Base-by-base conservation (phyloP, 176 grass and related monocot species). In the Oryza nivara region DNA sequence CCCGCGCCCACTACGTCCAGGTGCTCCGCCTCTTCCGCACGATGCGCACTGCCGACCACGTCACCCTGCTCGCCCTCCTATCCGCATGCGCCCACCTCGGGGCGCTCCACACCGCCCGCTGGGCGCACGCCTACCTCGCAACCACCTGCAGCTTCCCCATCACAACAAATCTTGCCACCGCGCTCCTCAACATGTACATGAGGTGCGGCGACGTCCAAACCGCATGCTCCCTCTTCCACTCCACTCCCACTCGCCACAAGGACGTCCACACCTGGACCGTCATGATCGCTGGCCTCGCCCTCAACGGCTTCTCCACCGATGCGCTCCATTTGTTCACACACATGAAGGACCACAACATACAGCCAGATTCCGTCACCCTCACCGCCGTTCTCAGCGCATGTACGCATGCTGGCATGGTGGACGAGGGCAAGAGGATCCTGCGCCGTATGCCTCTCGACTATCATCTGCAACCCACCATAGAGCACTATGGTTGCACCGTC, bases 121-220 rank as follows among this genome's bases (percentile, higher is more conserved):
- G 82, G 87, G 76, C 77, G 17, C 82, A 89, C 38, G 69, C 76
- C 6, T 84, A 80, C 76, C 16, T 80, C 23, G 70, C 61, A 51
- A 71, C 82, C 34, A 79, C 30, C 56, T 58, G 16, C 2, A 3
- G 30, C 25, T 65, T 78, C 35, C 63, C 10, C 1, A 74, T 83
- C 65, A 84, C 87, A 7, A 32, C 30, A 41, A 85, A 80, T 40
- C 87, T 89, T 0, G 82, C 52, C 54, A 89, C 87, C 10, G 82
- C 82, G n/a, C 82, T 89, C 36, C 40, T 89, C 68, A 89, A 89
- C 82, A 89, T 89, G 87, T 89, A 89, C 47, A 73, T 83, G 43
- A 89, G 77, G 77, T 89, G 82, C 23, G 82, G 87, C 12, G 87
- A 89, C 14, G 65, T 89, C 12, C 68, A 74, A n/a, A 89, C 70